Evolutionary conservation across 345 rosid species (phyloP), one percentile per base, ranked within the genome.

Genomic region (Murraya koenigii): DNA sequence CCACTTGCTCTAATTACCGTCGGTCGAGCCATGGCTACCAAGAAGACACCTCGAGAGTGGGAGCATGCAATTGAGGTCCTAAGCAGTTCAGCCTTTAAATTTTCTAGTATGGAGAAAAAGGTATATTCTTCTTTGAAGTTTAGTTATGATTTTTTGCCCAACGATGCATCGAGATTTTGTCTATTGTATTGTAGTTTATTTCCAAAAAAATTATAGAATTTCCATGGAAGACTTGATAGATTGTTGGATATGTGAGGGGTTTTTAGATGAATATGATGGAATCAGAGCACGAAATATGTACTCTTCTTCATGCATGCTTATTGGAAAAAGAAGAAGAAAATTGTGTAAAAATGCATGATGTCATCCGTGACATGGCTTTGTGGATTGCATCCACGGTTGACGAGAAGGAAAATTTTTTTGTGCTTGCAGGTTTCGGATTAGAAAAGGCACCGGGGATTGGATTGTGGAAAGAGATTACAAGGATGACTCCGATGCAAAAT

Each of bases 401-500:
- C 9, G 39, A 68, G 10, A 39, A 84, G 44, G 58, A 78, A 33
- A 60, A 68, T 55, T 76, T 41, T 41, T 20, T 63, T 6, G 84
- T 83, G 13, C 19, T 60, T 33, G 72, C 80, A 7, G 80, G 80
- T 23, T 63, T 14, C 23, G 22, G 55, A 10, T 58, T 79, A 36
- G 56, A 77, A 39, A 69, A n/a, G n/a, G n/a, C 73, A 8, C 88
- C 85, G 0, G 60, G 68, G 4, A 22, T 38, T 47, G 26, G 58
- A 6, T 60, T 44, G 49, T 84, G 84, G 84, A 68, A 75, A 15
- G 44, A 56, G 4, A 77, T 59, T 2, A 61, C 22, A 26, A 85
- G 71, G 49, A 69, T 83, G 49, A 83, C 91, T 6, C 63, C 86
- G 20, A 79, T 74, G 83, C 17, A 10, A 0, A 71, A 78, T 36